These are phyloP conservation scores for cucumber (Cucumis sativus) DNA, from an alignment of 306 rosid species.

Conservation along the genomic window DNA sequence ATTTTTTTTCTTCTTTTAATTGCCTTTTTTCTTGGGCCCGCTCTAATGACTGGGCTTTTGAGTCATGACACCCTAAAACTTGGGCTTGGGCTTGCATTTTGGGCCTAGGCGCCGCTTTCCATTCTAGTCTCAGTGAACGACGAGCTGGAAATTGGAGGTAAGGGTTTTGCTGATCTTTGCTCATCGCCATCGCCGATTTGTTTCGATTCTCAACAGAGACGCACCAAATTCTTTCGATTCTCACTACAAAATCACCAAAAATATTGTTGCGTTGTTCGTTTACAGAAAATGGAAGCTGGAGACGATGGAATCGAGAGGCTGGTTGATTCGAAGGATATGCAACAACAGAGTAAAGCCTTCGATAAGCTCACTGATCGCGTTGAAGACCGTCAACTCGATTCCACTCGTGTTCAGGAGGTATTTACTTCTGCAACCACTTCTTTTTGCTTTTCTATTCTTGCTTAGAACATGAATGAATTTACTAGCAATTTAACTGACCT, in stretches of 20 bases:
- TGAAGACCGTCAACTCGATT: conserved; percentile 95
- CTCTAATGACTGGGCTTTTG: background rate
- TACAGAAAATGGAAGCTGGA: conserved; percentile 50
- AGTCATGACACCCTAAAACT: too few species aligned
- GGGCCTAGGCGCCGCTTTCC: background rate
- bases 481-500: background rate
- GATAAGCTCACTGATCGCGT: conserved; percentile 97
- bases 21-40: background rate
- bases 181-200: background rate
- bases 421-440: background rate
- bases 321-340: conserved; percentile 73
- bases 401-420: conserved; percentile 92
- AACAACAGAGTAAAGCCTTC: conserved; percentile 87
- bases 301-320: conserved; percentile 63
- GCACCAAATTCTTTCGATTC: background rate
- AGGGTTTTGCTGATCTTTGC: background rate
- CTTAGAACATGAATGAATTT: background rate
- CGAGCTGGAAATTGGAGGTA: background rate
- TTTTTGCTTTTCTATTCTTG: background rate
- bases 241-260: background rate
- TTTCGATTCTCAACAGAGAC: background rate
- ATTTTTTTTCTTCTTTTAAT: too few species aligned
- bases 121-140: background rate
- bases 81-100: background rate
- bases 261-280: background rate